Conservation (phyloP, 2,329 filamentous ascomycete genomes). For the Tolypocladium pustulatum region DNA sequence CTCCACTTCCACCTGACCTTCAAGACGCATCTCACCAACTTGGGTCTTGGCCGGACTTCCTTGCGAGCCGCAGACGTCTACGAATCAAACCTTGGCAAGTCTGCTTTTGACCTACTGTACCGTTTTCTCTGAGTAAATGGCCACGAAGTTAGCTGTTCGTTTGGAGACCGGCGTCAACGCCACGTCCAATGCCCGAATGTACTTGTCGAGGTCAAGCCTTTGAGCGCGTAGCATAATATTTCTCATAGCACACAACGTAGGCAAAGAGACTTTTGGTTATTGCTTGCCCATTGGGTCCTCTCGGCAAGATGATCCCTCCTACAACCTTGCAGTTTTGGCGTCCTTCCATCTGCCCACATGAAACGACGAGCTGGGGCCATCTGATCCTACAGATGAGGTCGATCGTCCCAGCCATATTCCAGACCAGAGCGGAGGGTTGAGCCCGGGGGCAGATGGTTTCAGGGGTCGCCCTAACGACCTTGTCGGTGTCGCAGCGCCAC, state of each 20-base stretch:
- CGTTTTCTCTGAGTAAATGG: no score
- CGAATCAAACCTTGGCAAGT: no score
- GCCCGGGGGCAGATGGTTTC: not conserved
- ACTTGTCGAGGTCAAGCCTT: not conserved
- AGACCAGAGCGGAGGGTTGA: not conserved
- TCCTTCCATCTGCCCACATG: not conserved
- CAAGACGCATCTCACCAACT: no score
- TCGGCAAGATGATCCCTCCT: not conserved
- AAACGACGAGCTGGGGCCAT: not conserved
- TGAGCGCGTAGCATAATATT: not conserved
- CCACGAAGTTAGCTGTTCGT: not conserved
- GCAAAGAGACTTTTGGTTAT: not conserved
- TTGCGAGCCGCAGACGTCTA: no score
- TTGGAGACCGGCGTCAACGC: not conserved
- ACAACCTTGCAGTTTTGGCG: no score
- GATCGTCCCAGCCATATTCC: not conserved
- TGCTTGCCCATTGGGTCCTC: not conserved
- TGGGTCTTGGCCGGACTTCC: no score
- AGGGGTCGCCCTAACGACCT: not conserved
- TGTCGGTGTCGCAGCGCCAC: not conserved
- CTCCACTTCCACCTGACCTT: no score
- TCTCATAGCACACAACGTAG: not conserved
- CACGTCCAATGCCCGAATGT: not conserved
- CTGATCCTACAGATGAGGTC: not conserved
- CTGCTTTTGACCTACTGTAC: no score